Conservation (phyloP, 2,329 filamentous ascomycete genomes). For the Chaetomiaceae sp. region DNA sequence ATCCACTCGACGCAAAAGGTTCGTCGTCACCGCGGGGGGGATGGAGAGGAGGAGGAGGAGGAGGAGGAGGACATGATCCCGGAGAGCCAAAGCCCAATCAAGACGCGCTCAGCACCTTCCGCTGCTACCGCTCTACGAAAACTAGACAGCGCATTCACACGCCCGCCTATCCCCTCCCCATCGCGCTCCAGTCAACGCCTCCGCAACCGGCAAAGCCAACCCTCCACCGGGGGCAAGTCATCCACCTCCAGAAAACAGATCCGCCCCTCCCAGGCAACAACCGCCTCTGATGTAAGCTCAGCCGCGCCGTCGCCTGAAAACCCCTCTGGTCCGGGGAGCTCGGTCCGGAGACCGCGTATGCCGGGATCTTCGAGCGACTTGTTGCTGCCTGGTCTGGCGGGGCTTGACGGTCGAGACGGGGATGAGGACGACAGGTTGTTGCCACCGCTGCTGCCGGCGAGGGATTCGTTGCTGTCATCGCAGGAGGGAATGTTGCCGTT, state of each 20-base stretch:
- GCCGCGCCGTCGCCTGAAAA: background rate
- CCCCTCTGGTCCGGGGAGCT: background rate
- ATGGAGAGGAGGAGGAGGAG: slow-evolving; percentile 23
- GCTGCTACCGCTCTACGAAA: background rate
- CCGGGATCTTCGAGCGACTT: slow-evolving; percentile 10
- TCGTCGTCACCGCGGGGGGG: background rate
- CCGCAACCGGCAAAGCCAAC: slow-evolving; percentile 8
- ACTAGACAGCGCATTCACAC: slow-evolving; percentile 1
- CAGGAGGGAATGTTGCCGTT: slow-evolving; percentile 18
- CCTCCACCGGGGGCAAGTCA: background rate
- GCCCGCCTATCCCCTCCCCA: slow-evolving; percentile 7
- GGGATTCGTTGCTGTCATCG: slow-evolving; percentile 1
- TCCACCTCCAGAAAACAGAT: slow-evolving; percentile 19
- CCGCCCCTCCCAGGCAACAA: slow-evolving; percentile 43
- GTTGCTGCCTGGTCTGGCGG: slow-evolving; percentile 7
- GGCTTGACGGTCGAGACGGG: too few relatives aligned
- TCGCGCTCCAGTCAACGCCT: slow-evolving; percentile 18
- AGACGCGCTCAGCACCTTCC: background rate
- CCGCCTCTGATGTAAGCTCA: slow-evolving; percentile 33
- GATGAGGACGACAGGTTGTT: background rate
- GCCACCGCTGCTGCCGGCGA: background rate
- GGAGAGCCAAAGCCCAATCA: slow-evolving; percentile 30
- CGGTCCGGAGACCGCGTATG: slow-evolving; percentile 13
- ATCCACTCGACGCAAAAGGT: slow-evolving; percentile 28
- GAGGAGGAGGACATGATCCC: slow-evolving; percentile 30